Percentiles rank a stretch among this genome's conserved stretches.
These are phyloP conservation scores for Plasmodium relictum DNA, from an alignment of 169 alveolate species.

Conservation along the genomic window DNA sequence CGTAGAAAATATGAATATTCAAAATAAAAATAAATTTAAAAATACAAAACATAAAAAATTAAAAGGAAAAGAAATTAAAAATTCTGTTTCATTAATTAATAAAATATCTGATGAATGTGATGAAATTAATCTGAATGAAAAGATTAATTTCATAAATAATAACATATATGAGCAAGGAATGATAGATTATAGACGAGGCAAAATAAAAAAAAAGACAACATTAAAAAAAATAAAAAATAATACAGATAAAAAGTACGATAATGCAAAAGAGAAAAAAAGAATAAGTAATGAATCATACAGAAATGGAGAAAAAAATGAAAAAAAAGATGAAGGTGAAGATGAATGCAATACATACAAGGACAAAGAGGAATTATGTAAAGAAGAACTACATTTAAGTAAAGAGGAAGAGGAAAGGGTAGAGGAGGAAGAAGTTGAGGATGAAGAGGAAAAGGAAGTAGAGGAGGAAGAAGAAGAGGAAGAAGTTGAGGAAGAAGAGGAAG, in stretches of 20 bases:
- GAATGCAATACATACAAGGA: neutral
- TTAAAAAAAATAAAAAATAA: neutral
- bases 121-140: neutral
- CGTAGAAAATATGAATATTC: neutral
- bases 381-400: neutral
- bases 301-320: neutral
- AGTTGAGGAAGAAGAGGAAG: conserved; percentile 13
- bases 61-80: neutral
- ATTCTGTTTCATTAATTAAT: neutral
- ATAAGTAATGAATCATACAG: neutral
- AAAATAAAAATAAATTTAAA: conserved; percentile 27
- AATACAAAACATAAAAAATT: neutral
- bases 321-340: conserved; percentile 19
- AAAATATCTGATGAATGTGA: neutral
- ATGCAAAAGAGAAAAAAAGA: conserved; percentile 4
- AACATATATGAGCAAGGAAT: no score
- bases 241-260: conserved; percentile 2
- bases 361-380: neutral
- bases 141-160: neutral
- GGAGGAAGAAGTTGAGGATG: conserved; percentile 16
- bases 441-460: conserved; percentile 14
- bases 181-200: no score
- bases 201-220: neutral
- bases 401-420: conserved; percentile 4
- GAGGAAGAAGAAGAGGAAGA: conserved; percentile 30